phyloP scores from a whole-genome alignment of 1,284 basidiomycete species.

The Tilletia indica region DNA sequence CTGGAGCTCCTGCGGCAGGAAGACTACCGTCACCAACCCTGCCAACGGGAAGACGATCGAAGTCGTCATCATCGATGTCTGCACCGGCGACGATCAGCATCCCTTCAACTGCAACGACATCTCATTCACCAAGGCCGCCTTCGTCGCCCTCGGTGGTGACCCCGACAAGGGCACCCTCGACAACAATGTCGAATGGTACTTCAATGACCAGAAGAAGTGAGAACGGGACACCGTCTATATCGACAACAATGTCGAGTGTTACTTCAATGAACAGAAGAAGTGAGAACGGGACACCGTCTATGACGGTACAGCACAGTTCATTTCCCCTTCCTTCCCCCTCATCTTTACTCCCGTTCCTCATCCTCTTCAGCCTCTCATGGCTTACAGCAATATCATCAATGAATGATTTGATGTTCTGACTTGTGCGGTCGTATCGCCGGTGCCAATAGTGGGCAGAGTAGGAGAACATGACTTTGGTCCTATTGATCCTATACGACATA shows the following conservation, averaged over 20 bases:
- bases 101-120: constrained; percentile 1
- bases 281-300: too few relatives aligned
- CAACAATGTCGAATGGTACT: neutral
- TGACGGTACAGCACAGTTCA: too few relatives aligned
- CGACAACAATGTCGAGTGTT: neutral
- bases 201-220: neutral
- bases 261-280: neutral
- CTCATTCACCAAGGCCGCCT: constrained; percentile 4
- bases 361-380: too few relatives aligned
- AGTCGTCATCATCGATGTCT: neutral
- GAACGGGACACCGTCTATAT: too few relatives aligned
- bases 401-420: too few relatives aligned
- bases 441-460: too few relatives aligned
- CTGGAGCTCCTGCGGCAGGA: neutral
- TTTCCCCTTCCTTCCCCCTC: too few relatives aligned
- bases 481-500: too few relatives aligned
- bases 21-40: neutral
- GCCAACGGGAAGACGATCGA: neutral
- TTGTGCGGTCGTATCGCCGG: too few relatives aligned
- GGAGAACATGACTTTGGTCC: too few relatives aligned
- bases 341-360: too few relatives aligned
- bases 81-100: neutral
- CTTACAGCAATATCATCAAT: too few relatives aligned
- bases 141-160: neutral
- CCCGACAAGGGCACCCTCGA: neutral